Evolutionary conservation across 148 eudicot species (phyloP).

Genomic region (Diospyros kaki): DNA sequence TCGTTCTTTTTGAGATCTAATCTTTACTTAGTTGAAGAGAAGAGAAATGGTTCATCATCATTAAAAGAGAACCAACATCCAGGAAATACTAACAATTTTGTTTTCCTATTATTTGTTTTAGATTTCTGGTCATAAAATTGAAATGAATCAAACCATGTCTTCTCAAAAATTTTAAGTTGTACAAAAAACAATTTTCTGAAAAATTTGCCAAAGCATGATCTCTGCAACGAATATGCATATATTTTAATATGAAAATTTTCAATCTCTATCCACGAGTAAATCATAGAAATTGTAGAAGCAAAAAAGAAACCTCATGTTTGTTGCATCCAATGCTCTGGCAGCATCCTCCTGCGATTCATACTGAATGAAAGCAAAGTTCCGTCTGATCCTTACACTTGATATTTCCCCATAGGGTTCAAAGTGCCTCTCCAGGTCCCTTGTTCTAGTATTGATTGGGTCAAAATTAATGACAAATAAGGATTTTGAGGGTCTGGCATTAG

Average conservation of each 20-base stretch:
- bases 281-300: not conserved
- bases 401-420: slow-evolving; percentile 74
- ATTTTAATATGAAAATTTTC: not conserved
- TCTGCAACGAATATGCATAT: not conserved
- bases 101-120: not conserved
- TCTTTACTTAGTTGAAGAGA: too few relatives aligned
- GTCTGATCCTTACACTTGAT: slow-evolving; percentile 64
- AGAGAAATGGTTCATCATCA: too few relatives aligned
- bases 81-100: not conserved
- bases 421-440: slow-evolving; percentile 77
- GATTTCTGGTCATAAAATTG: not conserved
- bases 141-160: not conserved
- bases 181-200: not conserved
- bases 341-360: slow-evolving; percentile 84
- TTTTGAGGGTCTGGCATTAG: slow-evolving; percentile 57
- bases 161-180: not conserved
- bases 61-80: not conserved
- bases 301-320: slow-evolving; percentile 55
- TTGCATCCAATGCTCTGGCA: slow-evolving; percentile 70
- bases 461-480: slow-evolving; percentile 82
- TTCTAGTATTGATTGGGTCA: slow-evolving; percentile 61
- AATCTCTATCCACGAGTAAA: not conserved
- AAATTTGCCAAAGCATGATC: not conserved
- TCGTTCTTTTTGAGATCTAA: too few relatives aligned
- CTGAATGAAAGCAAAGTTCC: slow-evolving; percentile 79